Conservation (phyloP, 148 eudicot species). For the Spergularia marina region DNA sequence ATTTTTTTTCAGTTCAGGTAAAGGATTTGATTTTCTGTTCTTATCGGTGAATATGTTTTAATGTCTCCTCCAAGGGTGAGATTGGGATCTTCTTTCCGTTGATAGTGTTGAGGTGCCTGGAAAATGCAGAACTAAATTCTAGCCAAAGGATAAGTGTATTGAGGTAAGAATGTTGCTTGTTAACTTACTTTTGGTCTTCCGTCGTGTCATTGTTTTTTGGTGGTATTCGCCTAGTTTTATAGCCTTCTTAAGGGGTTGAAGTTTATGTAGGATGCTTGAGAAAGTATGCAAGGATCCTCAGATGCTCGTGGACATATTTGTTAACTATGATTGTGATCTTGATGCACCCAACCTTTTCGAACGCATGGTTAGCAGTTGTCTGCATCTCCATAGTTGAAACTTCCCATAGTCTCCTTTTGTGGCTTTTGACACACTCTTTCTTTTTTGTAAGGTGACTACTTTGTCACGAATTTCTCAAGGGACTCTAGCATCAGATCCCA, state of each 20-base stretch:
- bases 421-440: slow-evolving; percentile 4
- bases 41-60: slow-evolving; percentile 13
- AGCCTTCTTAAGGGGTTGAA: slow-evolving; percentile 12
- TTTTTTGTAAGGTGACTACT: slow-evolving; percentile 56
- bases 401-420: neutral
- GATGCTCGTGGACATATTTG: slow-evolving; percentile 94
- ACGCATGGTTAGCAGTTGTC: slow-evolving; percentile 52
- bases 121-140: slow-evolving; percentile 62
- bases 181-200: slow-evolving; percentile 12
- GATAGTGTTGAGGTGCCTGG: slow-evolving; percentile 77
- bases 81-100: slow-evolving; percentile 95
- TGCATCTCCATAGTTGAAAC: neutral
- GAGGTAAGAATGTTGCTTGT: slow-evolving; percentile 44
- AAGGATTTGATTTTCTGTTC: slow-evolving; percentile 3
- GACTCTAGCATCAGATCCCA: slow-evolving; percentile 80
- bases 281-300: slow-evolving; percentile 91
- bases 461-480: slow-evolving; percentile 93
- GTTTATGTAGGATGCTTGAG: slow-evolving; percentile 86
- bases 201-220: slow-evolving; percentile 2
- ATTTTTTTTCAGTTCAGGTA: neutral
- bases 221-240: slow-evolving; percentile 13
- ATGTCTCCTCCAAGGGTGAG: slow-evolving; percentile 67
- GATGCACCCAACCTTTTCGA: slow-evolving; percentile 94
- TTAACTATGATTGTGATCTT: slow-evolving; percentile 94
- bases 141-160: slow-evolving; percentile 71